These are phyloP conservation scores for Xylaria palmicola DNA, from an alignment of 495 filamentous ascomycete genomes.

Conservation along the genomic window DNA sequence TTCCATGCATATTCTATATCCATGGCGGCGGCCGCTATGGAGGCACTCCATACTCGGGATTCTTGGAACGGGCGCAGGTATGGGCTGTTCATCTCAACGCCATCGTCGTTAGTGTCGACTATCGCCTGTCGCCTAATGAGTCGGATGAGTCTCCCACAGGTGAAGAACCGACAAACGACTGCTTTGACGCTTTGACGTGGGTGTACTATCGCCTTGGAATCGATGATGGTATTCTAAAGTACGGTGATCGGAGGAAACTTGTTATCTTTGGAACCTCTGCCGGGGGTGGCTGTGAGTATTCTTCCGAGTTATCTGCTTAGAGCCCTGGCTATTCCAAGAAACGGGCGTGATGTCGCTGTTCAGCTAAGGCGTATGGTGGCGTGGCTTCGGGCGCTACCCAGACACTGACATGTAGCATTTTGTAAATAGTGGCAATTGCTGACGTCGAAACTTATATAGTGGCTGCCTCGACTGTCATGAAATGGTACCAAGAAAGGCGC, in stretches of 20 bases:
- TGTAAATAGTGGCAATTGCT: background rate
- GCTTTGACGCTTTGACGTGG: conserved; percentile 16
- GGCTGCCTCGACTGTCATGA: conserved; percentile 13
- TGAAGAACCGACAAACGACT: conserved; percentile 18
- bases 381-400: background rate
- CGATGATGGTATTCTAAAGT: conserved; percentile 7
- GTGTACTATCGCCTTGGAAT: conserved; percentile 12
- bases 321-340: background rate
- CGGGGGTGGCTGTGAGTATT: conserved; percentile 7
- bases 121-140: conserved; percentile 16
- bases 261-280: conserved; percentile 12
- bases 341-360: background rate
- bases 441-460: background rate
- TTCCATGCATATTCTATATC: conserved; percentile 17
- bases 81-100: conserved; percentile 9
- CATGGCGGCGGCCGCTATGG: conserved; percentile 14
- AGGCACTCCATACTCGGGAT: conserved; percentile 17
- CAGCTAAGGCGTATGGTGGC: background rate
- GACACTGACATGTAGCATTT: background rate
- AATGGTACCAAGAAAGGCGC: conserved; percentile 14
- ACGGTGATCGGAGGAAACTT: conserved; percentile 7
- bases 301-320: background rate
- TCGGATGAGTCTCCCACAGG: conserved; percentile 13
- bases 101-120: conserved; percentile 15
- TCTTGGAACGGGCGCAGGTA: conserved; percentile 10